Evolutionary conservation across 2,329 filamentous ascomycete species (phyloP).

Genomic region (Pezicula radicicola): DNA sequence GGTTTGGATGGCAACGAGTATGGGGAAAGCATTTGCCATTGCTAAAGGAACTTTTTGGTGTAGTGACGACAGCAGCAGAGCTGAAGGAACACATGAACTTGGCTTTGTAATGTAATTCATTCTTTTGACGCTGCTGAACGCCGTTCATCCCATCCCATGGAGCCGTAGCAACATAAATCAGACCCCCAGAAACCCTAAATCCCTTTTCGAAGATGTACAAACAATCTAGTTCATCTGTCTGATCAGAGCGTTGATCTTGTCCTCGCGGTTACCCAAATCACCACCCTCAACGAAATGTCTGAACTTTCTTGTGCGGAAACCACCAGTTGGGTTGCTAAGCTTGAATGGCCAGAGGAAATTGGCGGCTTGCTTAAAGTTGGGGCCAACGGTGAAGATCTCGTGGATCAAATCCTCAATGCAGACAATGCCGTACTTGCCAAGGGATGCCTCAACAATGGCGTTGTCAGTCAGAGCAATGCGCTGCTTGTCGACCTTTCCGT

Average conservation of each 20-base stretch:
- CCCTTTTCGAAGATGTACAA: neutral
- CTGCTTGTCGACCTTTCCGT: conserved; percentile 99
- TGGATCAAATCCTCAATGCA: conserved; percentile 99
- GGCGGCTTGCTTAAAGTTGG: conserved; percentile 99
- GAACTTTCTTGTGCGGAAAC: conserved; percentile 95
- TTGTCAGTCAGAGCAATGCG: conserved; percentile 96
- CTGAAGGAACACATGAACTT: neutral
- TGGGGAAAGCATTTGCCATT: too few relatives aligned
- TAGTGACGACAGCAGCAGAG: neutral
- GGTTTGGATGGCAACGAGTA: too few relatives aligned
- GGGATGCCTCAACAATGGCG: conserved; percentile 91
- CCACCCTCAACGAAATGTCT: conserved; percentile 97
- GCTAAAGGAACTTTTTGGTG: neutral
- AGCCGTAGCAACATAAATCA: conserved; percentile 1
- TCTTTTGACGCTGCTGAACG: conserved; percentile 2
- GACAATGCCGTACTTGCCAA: conserved; percentile 98
- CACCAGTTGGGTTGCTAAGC: conserved; percentile 96
- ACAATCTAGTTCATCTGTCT: conserved; percentile 91
- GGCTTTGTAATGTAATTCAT: conserved; percentile 1
- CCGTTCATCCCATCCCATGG: conserved; percentile 4
- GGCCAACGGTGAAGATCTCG: conserved; percentile 97
- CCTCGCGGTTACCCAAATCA: conserved; percentile 98
- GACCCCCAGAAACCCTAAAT: conserved; percentile 3
- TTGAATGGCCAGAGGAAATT: conserved; percentile 99
- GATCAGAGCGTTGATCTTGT: conserved; percentile 91